Percentiles rank a stretch among this genome's conserved stretches.
These are phyloP conservation scores for Breviolum minutum DNA, from an alignment of 73 alveolate species.

Conservation along the genomic window DNA sequence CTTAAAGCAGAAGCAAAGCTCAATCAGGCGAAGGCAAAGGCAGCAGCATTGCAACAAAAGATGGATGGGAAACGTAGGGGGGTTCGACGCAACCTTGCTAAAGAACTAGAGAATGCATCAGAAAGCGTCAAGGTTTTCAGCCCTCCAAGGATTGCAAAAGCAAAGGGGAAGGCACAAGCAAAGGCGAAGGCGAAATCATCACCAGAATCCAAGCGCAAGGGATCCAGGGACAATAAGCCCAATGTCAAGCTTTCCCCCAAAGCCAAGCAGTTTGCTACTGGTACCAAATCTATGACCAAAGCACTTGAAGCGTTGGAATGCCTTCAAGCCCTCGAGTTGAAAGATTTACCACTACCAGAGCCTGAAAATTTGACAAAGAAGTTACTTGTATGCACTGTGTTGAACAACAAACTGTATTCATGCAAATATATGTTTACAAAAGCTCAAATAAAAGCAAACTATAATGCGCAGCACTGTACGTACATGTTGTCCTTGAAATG, in stretches of 20 bases:
- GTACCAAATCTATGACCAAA: background rate
- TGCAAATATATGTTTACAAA: background rate
- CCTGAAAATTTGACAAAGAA: too few relatives aligned
- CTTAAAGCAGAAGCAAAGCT: too few relatives aligned
- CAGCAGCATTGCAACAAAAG: too few relatives aligned
- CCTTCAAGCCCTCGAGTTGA: background rate
- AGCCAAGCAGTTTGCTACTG: background rate
- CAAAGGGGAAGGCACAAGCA: too few relatives aligned
- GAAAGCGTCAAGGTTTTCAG: too few relatives aligned
- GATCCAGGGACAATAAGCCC: background rate
- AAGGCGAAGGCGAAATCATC: too few relatives aligned
- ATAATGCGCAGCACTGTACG: too few relatives aligned
- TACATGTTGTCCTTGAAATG: too few relatives aligned
- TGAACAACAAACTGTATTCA: background rate
- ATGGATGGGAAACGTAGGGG: background rate
- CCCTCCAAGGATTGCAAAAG: too few relatives aligned
- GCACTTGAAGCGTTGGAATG: background rate
- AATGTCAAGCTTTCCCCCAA: background rate
- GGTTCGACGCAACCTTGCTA: background rate
- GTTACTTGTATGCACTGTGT: background rate
- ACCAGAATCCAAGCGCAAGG: background rate
- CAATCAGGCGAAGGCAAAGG: too few relatives aligned
- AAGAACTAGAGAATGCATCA: background rate
- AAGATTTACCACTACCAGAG: background rate
- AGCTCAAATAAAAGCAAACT: too few relatives aligned